phyloP scores from a whole-genome alignment of 495 filamentous ascomycete genomes.

The Cetradonia linearis region DNA sequence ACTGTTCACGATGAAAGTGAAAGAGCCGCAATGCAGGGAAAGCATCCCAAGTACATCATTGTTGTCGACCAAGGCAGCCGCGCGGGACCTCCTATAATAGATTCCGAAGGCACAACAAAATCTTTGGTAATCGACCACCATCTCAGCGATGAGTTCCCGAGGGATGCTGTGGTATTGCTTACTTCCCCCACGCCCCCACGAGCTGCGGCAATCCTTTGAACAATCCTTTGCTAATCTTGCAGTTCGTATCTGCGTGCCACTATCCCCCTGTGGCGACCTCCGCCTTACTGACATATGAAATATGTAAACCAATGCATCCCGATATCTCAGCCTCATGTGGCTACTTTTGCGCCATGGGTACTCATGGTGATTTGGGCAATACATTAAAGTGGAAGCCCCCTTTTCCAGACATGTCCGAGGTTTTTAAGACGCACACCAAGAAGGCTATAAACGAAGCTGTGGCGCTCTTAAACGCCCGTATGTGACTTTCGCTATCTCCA shows the following conservation, averaged over 20 bases:
- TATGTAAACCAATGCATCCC: conserved; percentile 41
- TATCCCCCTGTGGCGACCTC: conserved; percentile 49
- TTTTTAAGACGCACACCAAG: conserved; percentile 46
- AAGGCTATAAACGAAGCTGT: conserved; percentile 47
- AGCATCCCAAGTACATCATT: conserved; percentile 43
- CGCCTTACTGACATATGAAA: conserved; percentile 45
- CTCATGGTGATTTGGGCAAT: conserved; percentile 50
- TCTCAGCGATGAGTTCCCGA: conserved; percentile 42
- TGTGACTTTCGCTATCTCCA: not conserved
- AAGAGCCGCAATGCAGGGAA: conserved; percentile 35
- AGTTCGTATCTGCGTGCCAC: conserved; percentile 43
- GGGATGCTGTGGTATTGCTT: conserved; percentile 26
- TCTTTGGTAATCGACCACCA: conserved; percentile 53
- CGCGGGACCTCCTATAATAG: conserved; percentile 38
- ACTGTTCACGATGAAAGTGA: conserved; percentile 41
- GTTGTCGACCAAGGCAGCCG: conserved; percentile 51
- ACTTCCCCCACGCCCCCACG: not conserved
- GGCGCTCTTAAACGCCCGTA: conserved; percentile 45
- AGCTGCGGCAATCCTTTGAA: no score
- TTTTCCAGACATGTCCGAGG: conserved; percentile 46
- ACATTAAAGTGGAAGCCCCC: conserved; percentile 47
- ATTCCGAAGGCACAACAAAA: conserved; percentile 28
- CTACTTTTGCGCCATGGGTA: conserved; percentile 47
- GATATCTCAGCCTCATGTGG: conserved; percentile 36
- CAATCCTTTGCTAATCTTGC: not conserved